These are phyloP conservation scores for Pholiota adiposa DNA, from an alignment of 1,284 basidiomycete genomes.

Conservation along the genomic window DNA sequence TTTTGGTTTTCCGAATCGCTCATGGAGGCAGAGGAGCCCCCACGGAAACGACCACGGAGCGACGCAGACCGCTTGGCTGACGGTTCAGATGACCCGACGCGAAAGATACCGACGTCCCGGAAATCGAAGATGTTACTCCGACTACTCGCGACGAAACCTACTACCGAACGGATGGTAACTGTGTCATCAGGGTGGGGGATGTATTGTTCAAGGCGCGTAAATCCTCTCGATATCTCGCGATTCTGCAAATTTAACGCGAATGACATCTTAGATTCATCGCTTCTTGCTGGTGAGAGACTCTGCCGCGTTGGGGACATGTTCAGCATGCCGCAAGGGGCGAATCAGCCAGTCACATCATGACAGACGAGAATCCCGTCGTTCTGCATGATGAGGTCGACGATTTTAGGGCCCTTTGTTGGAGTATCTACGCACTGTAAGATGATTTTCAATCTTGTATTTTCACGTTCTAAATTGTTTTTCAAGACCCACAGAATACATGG, in stretches of 20 bases:
- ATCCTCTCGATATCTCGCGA: not conserved
- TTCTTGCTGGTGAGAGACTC: not conserved
- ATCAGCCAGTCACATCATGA: not conserved
- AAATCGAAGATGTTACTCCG: not conserved
- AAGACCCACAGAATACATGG: conserved; percentile 1
- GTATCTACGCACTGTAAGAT: conserved; percentile 7
- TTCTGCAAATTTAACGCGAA: not conserved
- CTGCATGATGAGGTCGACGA: conserved; percentile 4
- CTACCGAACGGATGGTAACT: conserved; percentile 14
- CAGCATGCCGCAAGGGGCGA: not conserved
- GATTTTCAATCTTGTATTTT: not conserved
- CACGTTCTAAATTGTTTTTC: not conserved
- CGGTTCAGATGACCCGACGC: not conserved
- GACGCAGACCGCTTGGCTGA: not conserved
- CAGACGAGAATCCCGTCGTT: conserved; percentile 2
- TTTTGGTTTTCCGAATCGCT: not conserved
- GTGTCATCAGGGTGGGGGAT: conserved; percentile 9
- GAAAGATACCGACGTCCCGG: not conserved
- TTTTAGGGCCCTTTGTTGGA: conserved; percentile 10
- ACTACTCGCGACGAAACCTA: not conserved
- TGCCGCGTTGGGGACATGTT: not conserved
- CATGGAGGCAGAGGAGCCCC: not conserved
- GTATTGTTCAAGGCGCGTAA: conserved; percentile 12
- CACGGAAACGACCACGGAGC: conserved; percentile 1
- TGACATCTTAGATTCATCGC: not conserved